Conservation (phyloP, 306 rosid species). For the Dryas alaskensis region DNA sequence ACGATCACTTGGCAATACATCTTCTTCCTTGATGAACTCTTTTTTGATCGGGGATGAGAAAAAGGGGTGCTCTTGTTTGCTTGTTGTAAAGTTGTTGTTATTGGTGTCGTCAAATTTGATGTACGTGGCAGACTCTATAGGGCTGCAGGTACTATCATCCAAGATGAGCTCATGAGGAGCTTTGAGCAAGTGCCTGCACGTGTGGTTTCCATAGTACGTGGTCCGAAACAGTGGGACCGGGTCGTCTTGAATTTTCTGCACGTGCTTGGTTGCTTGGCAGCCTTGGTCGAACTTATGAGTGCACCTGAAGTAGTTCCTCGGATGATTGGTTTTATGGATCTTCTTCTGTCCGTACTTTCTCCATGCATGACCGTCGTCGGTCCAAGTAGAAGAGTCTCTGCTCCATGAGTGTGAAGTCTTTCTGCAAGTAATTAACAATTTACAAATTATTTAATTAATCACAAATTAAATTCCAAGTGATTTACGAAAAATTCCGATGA, state of each 20-base stretch:
- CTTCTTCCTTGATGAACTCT: background rate
- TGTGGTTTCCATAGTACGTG: constrained; percentile 53
- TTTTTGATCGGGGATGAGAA: constrained; percentile 21
- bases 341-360: constrained; percentile 75
- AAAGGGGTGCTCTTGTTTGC: constrained; percentile 16
- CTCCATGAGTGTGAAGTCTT: constrained; percentile 39
- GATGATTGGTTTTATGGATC: constrained; percentile 36
- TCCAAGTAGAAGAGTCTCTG: constrained; percentile 32
- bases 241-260: constrained; percentile 54
- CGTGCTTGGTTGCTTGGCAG: constrained; percentile 74
- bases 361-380: constrained; percentile 66
- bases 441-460: no score
- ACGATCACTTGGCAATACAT: background rate
- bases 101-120: constrained; percentile 40
- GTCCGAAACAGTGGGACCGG: constrained; percentile 42
- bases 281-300: constrained; percentile 61
- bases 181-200: constrained; percentile 35
- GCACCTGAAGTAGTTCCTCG: constrained; percentile 68
- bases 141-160: constrained; percentile 24
- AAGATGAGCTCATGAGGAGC: constrained; percentile 42
- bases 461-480: no score
- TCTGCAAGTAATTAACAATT: constrained; percentile 28
- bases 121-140: constrained; percentile 25
- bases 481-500: no score
- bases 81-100: background rate